These are phyloP conservation scores for Aegilops longissima DNA, from an alignment of 176 grass and related monocot genomes.

Conservation along the genomic window DNA sequence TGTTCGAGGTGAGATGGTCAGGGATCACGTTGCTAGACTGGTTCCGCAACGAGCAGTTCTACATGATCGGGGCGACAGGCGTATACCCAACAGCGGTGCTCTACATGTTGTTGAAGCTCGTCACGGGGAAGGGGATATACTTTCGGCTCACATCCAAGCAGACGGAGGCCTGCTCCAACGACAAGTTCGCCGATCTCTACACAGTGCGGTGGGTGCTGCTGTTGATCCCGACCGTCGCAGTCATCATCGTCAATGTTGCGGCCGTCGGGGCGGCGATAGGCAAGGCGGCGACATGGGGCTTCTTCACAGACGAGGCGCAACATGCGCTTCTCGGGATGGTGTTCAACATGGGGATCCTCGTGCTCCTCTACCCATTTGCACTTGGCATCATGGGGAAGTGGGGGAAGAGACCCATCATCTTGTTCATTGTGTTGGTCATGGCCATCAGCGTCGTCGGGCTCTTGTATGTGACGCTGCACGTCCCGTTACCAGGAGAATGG, in stretches of 20 bases:
- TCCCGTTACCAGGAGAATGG: too few species aligned
- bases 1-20: conserved; percentile 38
- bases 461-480: too few species aligned
- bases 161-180: conserved; percentile 17
- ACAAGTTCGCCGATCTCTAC: conserved; percentile 39
- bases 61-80: conserved; percentile 34
- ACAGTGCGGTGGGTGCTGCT: conserved; percentile 34
- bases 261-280: conserved; percentile 25
- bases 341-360: conserved; percentile 41
- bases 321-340: conserved; percentile 19
- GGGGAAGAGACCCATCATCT: conserved; percentile 27
- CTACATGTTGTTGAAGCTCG: conserved; percentile 28
- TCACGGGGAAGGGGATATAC: conserved; percentile 27
- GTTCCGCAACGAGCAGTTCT: conserved; percentile 50
- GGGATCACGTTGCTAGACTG: conserved; percentile 38
- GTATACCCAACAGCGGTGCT: conserved; percentile 47
- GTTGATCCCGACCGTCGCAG: conserved; percentile 14
- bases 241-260: conserved; percentile 3
- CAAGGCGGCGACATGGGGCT: conserved; percentile 9
- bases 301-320: background rate
- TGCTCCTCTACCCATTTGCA: conserved; percentile 51
- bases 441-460: too few species aligned
- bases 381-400: conserved; percentile 39
- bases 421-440: background rate
- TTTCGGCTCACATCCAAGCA: conserved; percentile 43